phyloP scores from a whole-genome alignment of 306 rosid genomes.

The Purshia tridentata region DNA sequence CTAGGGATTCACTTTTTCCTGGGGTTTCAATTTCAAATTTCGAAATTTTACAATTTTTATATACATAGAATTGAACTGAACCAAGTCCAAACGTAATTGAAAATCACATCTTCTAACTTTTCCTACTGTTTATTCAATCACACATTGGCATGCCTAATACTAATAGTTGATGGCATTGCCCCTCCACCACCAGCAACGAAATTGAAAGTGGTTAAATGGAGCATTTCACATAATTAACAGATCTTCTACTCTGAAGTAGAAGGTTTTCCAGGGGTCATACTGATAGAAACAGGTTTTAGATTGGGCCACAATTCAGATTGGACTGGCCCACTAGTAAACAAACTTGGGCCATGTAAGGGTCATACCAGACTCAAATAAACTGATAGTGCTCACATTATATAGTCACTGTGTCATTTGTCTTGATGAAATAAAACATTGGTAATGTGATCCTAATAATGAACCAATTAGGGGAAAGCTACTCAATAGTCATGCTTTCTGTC shows the following conservation, averaged over 20 bases:
- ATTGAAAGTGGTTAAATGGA: neutral
- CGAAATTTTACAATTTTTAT: conserved; percentile 13
- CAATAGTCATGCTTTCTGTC: neutral
- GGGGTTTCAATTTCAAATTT: conserved; percentile 23
- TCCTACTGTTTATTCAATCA: neutral
- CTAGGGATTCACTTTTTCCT: conserved; percentile 4
- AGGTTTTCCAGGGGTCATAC: neutral
- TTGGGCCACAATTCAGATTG: neutral
- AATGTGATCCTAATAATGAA: neutral
- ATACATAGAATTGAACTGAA: neutral
- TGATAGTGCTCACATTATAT: neutral
- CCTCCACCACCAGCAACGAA: neutral
- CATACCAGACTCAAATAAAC: neutral
- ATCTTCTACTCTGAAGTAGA: too few relatives aligned
- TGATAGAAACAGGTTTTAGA: neutral
- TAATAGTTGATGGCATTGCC: conserved; percentile 1
- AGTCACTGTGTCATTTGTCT: neutral
- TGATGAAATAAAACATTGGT: neutral
- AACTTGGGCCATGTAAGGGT: neutral
- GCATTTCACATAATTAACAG: too few relatives aligned
- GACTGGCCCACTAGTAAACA: conserved; percentile 1
- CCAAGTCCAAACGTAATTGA: neutral
- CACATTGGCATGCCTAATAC: neutral
- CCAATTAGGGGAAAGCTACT: neutral
- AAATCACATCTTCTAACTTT: conserved; percentile 14